Evolutionary conservation across 768 basidiomycete species (phyloP).

Genomic region (Leccinum uliginosum): DNA sequence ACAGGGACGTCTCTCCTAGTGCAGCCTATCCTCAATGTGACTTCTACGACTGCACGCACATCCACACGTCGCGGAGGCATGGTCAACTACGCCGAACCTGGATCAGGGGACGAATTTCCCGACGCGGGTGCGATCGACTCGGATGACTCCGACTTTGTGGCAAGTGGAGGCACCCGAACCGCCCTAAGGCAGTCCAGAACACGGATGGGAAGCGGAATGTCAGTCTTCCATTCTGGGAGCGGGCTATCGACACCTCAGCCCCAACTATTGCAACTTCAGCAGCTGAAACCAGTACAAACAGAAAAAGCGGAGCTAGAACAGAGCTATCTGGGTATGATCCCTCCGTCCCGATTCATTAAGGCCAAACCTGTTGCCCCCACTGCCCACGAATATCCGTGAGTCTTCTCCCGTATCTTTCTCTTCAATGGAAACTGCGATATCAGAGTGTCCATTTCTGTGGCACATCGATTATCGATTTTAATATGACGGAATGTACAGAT

Average conservation of each 20-base stretch:
- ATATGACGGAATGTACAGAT: conserved; percentile 37
- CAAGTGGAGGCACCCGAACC: conserved; percentile 60
- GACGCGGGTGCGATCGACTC: conserved; percentile 80
- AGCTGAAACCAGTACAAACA: conserved; percentile 15
- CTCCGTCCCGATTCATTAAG: conserved; percentile 75
- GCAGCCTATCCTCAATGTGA: conserved; percentile 67
- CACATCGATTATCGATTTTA: conserved; percentile 13
- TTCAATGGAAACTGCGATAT: conserved; percentile 3
- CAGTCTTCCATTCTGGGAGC: conserved; percentile 51
- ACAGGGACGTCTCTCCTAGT: conserved; percentile 88
- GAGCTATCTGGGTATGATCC: conserved; percentile 84
- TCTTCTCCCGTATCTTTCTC: conserved; percentile 16
- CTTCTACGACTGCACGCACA: conserved; percentile 41
- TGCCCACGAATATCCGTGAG: conserved; percentile 74
- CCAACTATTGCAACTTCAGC: conserved; percentile 14
- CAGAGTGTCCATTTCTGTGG: conserved; percentile 16
- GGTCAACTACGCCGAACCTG: conserved; percentile 85
- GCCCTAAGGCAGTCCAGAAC: conserved; percentile 45
- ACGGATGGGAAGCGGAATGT: conserved; percentile 45
- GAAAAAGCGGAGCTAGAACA: conserved; percentile 71
- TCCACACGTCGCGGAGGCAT: conserved; percentile 60
- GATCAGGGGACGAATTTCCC: conserved; percentile 75
- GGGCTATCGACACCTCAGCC: conserved; percentile 37
- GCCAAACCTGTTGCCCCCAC: conserved; percentile 54
- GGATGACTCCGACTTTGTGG: conserved; percentile 79